Evolutionary conservation across 2,329 filamentous ascomycete species (phyloP).

Genomic region (Fusarium pseudocircinatum): DNA sequence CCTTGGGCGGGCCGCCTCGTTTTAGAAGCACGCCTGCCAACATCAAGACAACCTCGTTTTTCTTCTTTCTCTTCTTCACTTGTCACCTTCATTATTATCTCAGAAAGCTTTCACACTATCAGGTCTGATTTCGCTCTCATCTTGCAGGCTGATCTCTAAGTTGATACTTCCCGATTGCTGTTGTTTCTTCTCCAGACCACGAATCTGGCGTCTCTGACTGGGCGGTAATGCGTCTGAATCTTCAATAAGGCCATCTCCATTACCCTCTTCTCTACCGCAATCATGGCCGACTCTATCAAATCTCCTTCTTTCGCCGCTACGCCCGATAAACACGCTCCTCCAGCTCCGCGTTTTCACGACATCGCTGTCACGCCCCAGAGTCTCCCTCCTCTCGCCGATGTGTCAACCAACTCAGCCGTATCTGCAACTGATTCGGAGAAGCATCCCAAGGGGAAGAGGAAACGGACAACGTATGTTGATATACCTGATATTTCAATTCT

Average conservation of each 20-base stretch:
- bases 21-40: constrained; percentile 41
- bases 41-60: constrained; percentile 33
- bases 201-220: constrained; percentile 27
- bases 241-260: constrained; percentile 41
- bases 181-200: constrained; percentile 7
- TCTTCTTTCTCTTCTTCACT: constrained; percentile 16
- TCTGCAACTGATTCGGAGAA: constrained; percentile 46
- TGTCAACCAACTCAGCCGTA: constrained; percentile 16
- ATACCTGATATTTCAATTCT: not conserved
- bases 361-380: constrained; percentile 35
- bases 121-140: not conserved
- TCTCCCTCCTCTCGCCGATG: constrained; percentile 37
- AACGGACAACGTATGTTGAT: constrained; percentile 66
- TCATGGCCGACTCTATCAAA: constrained; percentile 42
- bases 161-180: constrained; percentile 1
- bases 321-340: constrained; percentile 39
- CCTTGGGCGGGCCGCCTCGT: constrained; percentile 38
- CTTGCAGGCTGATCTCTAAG: not conserved
- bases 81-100: constrained; percentile 12
- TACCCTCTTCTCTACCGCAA: constrained; percentile 32
- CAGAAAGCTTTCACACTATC: not conserved
- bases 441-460: constrained; percentile 70
- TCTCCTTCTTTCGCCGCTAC: constrained; percentile 34
- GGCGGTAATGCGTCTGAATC: constrained; percentile 42
- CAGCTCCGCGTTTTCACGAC: constrained; percentile 40